Base-by-base conservation (phyloP, 2,329 filamentous ascomycete genomes). In the Ophiostoma sp. region DNA sequence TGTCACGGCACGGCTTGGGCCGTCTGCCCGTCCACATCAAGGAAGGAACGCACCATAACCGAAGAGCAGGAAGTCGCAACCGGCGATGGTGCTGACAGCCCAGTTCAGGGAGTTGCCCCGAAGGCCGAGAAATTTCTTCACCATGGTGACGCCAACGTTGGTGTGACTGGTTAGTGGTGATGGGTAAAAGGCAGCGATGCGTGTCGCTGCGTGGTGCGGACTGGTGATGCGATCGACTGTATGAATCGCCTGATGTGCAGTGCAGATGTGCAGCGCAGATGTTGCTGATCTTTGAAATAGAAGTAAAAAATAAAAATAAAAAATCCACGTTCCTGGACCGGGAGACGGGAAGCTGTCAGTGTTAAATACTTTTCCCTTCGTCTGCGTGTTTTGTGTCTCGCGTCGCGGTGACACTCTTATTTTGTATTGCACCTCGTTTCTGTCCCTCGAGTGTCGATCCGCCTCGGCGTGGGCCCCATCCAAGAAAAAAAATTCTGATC, bases 61-160 rank as follows among this genome's bases (percentile, higher is more conserved):
- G 76, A 88, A 87, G 31, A 88, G 89, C 76, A 92, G 83, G 79
- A 93, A 93, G 81, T 93, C 91, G 69, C 90, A 88, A 78, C 91
- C 92, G 73, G 92, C 92, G 78, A 93, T 87, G n/a, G 90, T 82
- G 75, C 89, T 89, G 77, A 94, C 89, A 71, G 91, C 91, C 80
- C 88, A 86, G 83, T 91, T 92, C 76, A 93, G 88, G 80, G 82
- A 81, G 45, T 86, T 83, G 83, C 92, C 92, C 72, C 86, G 86
- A 75, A 93, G 86, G 80, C 92, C 91, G 77, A 92, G 89, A 78
- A 87, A 93, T 74, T 80, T 83, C 57, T 64, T 70, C 28, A 17
- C 28, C 66, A 69, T 69, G 31, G 31, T 69, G 48, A 15, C 31
- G 31, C 31, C 55, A n/a, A n/a, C 19, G 31, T 3, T 36, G n/a